phyloP scores from a whole-genome alignment of 208 protist genomes.

The Trypanosoma platydactyli region DNA sequence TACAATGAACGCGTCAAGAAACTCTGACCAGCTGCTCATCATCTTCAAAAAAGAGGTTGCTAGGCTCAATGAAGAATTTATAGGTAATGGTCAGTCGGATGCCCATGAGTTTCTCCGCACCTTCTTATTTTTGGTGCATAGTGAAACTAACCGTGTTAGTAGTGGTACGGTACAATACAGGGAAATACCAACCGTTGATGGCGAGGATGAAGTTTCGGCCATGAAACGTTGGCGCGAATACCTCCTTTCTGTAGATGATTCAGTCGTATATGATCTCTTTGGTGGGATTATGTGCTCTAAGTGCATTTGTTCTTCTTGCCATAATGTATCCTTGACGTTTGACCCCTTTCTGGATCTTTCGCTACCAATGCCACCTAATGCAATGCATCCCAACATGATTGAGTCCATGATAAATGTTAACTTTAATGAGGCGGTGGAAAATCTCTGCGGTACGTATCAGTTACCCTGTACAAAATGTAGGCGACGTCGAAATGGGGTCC shows the following conservation, averaged over 20 bases:
- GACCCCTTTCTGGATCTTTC: conserved; percentile 80
- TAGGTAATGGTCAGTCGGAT: conserved; percentile 81
- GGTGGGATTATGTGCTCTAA: conserved; percentile 61
- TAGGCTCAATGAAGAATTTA: conserved; percentile 73
- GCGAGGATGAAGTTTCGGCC: conserved; percentile 49
- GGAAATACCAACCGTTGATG: conserved; percentile 53
- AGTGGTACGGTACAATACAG: conserved; percentile 42
- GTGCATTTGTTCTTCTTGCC: conserved; percentile 54
- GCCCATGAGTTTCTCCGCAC: conserved; percentile 91
- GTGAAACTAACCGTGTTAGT: conserved; percentile 69
- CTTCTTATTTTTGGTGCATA: conserved; percentile 84
- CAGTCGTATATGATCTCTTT: conserved; percentile 81
- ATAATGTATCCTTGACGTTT: conserved; percentile 58
- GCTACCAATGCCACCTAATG: conserved; percentile 37
- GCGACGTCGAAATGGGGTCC: conserved; percentile 46
- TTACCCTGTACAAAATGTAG: conserved; percentile 70
- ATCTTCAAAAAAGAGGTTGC: conserved; percentile 62
- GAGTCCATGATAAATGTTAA: conserved; percentile 39
- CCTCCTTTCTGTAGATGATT: conserved; percentile 53
- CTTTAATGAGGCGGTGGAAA: conserved; percentile 59
- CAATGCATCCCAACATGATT: not conserved
- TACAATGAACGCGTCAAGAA: not conserved
- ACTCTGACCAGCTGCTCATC: conserved; percentile 37
- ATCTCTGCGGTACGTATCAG: conserved; percentile 53
- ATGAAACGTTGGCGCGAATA: conserved; percentile 57